Percentiles rank a stretch among this genome's conserved stretches.
Conservation (phyloP, 495 filamentous ascomycete species). For the Podospora pseudopauciseta region DNA sequence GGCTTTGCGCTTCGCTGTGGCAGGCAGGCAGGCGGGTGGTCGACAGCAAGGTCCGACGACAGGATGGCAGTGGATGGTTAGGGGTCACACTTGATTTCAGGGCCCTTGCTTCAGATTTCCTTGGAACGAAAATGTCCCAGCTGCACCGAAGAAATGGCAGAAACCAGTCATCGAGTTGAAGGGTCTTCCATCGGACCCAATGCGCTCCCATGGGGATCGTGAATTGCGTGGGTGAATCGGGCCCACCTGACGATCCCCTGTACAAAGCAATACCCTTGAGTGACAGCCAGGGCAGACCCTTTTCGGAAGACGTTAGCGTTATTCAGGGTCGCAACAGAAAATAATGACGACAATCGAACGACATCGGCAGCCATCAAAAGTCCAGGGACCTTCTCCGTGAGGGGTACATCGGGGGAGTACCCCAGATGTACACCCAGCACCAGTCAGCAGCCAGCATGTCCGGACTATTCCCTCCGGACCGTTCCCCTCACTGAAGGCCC, state of each 20-base stretch:
- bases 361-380: neutral
- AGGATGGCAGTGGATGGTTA: neutral
- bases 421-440: too few relatives aligned
- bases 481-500: neutral
- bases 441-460: too few relatives aligned
- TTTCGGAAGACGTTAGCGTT: neutral
- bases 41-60: neutral
- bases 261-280: neutral
- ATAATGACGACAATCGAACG: neutral
- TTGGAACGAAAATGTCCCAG: neutral
- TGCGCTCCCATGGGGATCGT: too few relatives aligned
- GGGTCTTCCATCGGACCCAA: too few relatives aligned
- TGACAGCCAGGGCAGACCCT: neutral
- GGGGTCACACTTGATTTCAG: neutral
- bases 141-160: neutral
- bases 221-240: neutral
- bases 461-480: neutral
- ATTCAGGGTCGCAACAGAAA: too few relatives aligned
- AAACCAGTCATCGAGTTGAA: neutral
- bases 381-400: neutral
- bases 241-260: neutral
- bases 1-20: too few relatives aligned
- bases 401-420: too few relatives aligned
- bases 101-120: neutral
- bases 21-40: too few relatives aligned